Evolutionary conservation across 805 yeast genomes (phyloP), one percentile per base, ranked within the genome.

Genomic region (Starmerella vaccinii): DNA sequence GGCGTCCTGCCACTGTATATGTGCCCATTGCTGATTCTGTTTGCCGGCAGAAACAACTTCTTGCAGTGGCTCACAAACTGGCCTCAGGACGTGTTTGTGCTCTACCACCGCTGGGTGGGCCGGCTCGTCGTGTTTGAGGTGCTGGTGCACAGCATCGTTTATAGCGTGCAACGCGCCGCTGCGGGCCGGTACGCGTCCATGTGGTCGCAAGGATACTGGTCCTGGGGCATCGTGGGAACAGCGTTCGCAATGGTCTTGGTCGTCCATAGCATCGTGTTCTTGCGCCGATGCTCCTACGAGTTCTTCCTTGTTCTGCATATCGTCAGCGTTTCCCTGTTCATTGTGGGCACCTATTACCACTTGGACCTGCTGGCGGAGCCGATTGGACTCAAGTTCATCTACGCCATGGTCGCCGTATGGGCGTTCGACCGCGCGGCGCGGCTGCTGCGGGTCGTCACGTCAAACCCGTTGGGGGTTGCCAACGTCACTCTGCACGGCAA

Each of bases 31-130:
- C 44, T 64, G 37, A 48, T 61, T 19, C 29, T 64, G 29, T 64
- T 84, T 64, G 85, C 86, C 13, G 82, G 84, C 24, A 70, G 90
- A 61, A 84, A 84, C 63, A 84, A 82, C 61, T 75, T 84, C 34
- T 68, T 84, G 61, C 73, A 75, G 56, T 70, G 68, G 61, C 47
- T 81, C 10, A 74, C 87, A 1, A 85, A 86, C 2, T 71, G 83
- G 69, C 63, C 78, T 0, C 78, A 75, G 56, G 66, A 78, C 8
- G 71, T 80, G 3, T 82, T 82, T 65, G 68, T 77, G 53, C 66
- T 71, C 29, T 76, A 75, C 60, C 95, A 85, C 66, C 54, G 59
- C 23, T 65, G 68, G 67, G 50, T 59, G 5, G 61, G 65, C 7
- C 51, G 66, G 26, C 47, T 54, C 19, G 55, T 52, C 43, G 54